Conservation (phyloP, 768 basidiomycete genomes). For the Hydnomerulius pinastri region DNA sequence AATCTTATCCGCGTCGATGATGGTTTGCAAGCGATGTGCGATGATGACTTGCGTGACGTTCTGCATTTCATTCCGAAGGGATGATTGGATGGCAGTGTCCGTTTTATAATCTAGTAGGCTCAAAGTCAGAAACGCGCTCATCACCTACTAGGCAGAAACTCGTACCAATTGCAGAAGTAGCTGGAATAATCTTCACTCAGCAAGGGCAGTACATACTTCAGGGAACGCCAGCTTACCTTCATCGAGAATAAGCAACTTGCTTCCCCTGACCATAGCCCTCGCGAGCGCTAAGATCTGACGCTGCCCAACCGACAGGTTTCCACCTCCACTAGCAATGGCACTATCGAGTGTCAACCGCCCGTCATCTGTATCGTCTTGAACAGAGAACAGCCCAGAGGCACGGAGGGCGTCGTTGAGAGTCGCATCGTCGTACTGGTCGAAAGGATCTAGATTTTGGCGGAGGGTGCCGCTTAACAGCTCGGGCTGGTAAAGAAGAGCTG, state of each 20-base stretch:
- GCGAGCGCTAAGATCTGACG: slow-evolving; percentile 61
- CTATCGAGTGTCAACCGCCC: slow-evolving; percentile 46
- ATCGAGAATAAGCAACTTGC: slow-evolving; percentile 58
- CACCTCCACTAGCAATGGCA: slow-evolving; percentile 42
- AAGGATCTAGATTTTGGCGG: slow-evolving; percentile 61
- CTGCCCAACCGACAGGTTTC: slow-evolving; percentile 55
- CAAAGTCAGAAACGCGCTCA: background rate
- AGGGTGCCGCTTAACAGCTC: slow-evolving; percentile 56
- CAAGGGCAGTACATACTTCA: background rate
- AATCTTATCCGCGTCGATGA: slow-evolving; percentile 64
- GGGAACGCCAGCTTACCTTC: slow-evolving; percentile 40
- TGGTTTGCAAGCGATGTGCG: slow-evolving; percentile 57
- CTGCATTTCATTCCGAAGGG: slow-evolving; percentile 47
- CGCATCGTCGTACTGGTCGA: slow-evolving; percentile 53
- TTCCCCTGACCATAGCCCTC: slow-evolving; percentile 54
- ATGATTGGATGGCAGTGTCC: slow-evolving; percentile 55
- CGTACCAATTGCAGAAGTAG: slow-evolving; percentile 46
- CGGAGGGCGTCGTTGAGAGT: slow-evolving; percentile 49
- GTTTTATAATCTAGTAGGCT: slow-evolving; percentile 49
- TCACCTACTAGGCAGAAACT: too few species aligned
- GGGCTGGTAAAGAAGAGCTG: slow-evolving; percentile 33
- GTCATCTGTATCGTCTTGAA: slow-evolving; percentile 40
- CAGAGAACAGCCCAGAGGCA: slow-evolving; percentile 46
- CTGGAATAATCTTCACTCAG: slow-evolving; percentile 16
- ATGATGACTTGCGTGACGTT: slow-evolving; percentile 58